Base-by-base conservation (phyloP, 108 stramenopile genomes). In the Hondaea fermentalgiana region DNA sequence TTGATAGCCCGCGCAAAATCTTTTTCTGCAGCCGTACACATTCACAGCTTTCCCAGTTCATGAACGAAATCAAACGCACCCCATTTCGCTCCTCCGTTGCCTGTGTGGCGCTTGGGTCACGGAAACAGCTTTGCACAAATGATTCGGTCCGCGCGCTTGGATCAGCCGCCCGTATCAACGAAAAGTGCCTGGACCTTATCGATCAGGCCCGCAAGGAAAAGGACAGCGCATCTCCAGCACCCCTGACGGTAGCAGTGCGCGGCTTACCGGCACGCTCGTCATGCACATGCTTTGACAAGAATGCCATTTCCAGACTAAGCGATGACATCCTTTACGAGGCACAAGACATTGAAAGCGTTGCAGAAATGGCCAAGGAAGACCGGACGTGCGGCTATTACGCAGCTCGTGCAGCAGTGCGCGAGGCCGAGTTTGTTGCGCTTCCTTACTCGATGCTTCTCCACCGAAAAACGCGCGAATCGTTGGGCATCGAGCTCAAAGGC, bases 341-440 rank as follows among this genome's bases (percentile, higher is more conserved):
- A 5, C 93, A 95, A 10, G 98, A 98, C 91, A 93, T 98, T 72
- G 98, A 98, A 92, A 97, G 98, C 69, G 28, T 97, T 58, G 95
- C 91, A 8, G 88, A 45, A 19, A 60, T 97, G 49, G 98, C 98
- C 57, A 90, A 90, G 64, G 89, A 94, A 8, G 89, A 90, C 58
- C 94, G 94, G 44, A 92, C 95, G 19, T 99, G 99, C 89, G 95
- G 97, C 42, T 99, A 98, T 90, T 99, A 99, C 93, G 97, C 97
- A 35, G 90, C 96, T 51, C 93, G 98, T 59, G 83, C 49, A 90
- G 91, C 97, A 6, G 14, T 97, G 42, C 87, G 91, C 5, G 94
- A 95, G 17, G 98, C 97, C 4, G 95, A 99, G 93, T 94, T 99
- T 21, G 95, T 99, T 3, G 96, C 96, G 5, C 58, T 99, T 88